Evolutionary conservation across 352 stramenopile genomes (phyloP), one percentile per base, ranked within the genome.

Genomic region (Phytophthora sansomeana): DNA sequence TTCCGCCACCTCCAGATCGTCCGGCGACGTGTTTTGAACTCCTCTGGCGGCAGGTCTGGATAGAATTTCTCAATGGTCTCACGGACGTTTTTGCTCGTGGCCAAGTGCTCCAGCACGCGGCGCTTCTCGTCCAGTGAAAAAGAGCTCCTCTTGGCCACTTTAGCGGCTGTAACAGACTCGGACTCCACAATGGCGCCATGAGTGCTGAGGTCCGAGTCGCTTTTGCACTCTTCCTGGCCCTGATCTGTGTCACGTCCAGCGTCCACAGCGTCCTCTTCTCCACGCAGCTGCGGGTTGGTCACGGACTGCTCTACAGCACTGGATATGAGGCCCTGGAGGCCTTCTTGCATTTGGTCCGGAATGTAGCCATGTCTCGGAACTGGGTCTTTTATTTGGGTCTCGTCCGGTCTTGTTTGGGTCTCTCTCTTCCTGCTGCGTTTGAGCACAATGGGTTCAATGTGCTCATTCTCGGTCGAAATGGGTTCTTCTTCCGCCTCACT

Each of bases 121-220:
- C 64, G 64, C 29, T 72, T 72, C 26, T 72, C 64, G 24, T 68
- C 50, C 58, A 72, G 43, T 5, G 64, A 58, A 38, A 68, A 72
- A 3, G 64, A 67, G 1, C 13, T 28, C 21, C 64, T 50, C 50
- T 48, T 72, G 14, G 8, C 5, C n/a, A 11, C 4, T 47, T 51
- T 47, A 13, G 33, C 38, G 29, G 33, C 21, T 33, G 19, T 5
- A 39, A 44, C 30, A 38, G n/a, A 13, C 4, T 19, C 13, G 39
- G 26, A 41, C 36, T 63, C 43, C 29, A 10, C 28, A 3, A 14
- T 29, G 17, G 13, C 9, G 6, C 60, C 17, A 13, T 58, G 33
- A 61, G 11, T 48, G 53, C 24, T 57, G 4, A n/a, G 41, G 19
- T 54, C 47, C 17, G 10, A 46, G 14, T 42, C 56, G 42, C 8